phyloP scores from a whole-genome alignment of 2,329 filamentous ascomycete species.

The Aspergillus ruber region DNA sequence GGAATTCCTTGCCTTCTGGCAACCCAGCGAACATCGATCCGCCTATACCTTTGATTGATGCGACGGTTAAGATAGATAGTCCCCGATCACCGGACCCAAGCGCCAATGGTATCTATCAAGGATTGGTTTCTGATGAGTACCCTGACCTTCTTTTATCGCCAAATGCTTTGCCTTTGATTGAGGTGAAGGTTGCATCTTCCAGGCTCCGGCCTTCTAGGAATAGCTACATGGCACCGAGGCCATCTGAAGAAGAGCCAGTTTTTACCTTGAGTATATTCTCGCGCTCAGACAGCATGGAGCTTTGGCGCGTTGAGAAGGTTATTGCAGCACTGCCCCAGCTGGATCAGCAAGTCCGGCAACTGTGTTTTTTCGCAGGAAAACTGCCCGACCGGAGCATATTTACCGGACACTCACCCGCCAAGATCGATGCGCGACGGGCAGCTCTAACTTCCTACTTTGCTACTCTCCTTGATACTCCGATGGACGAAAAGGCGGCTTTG shows the following conservation, averaged over 20 bases:
- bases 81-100: conserved; percentile 21
- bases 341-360: conserved; percentile 72
- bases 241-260: conserved; percentile 84
- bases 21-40: neutral
- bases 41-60: conserved; percentile 32
- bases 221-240: conserved; percentile 72
- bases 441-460: conserved; percentile 84
- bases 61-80: conserved; percentile 29
- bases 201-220: conserved; percentile 87
- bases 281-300: conserved; percentile 57
- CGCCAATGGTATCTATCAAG: conserved; percentile 59
- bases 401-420: conserved; percentile 85
- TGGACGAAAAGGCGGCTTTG: conserved; percentile 69
- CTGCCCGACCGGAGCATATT: conserved; percentile 83
- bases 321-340: conserved; percentile 72
- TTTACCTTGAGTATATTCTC: conserved; percentile 85
- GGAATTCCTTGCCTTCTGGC: neutral
- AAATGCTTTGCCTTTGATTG: conserved; percentile 78
- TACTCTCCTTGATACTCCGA: conserved; percentile 70
- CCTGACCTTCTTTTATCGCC: conserved; percentile 80
- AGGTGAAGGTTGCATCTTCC: conserved; percentile 83
- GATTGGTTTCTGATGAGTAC: conserved; percentile 77
- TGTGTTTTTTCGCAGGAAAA: conserved; percentile 63
- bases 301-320: conserved; percentile 95
- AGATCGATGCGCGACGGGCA: conserved; percentile 76